phyloP scores from a whole-genome alignment of 139 green algal genomes.

The Chlorokybus atmophyticus region DNA sequence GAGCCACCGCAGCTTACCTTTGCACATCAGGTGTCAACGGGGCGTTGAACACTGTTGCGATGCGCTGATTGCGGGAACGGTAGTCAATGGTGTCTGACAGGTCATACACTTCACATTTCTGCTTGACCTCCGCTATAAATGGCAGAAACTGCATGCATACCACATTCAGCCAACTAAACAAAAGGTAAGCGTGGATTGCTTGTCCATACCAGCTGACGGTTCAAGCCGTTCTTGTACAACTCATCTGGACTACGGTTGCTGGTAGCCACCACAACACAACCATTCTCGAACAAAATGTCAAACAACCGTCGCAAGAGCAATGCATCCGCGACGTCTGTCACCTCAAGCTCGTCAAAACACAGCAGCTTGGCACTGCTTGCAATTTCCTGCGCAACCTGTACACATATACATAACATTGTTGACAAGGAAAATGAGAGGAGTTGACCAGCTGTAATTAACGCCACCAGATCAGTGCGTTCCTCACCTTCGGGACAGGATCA shows the following conservation, averaged over 20 bases:
- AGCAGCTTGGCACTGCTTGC: neutral
- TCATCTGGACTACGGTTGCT: constrained; percentile 57
- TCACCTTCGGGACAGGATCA: neutral
- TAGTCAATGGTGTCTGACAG: constrained; percentile 71
- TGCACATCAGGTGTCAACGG: neutral
- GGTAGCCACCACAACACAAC: constrained; percentile 55
- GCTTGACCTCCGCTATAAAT: constrained; percentile 65
- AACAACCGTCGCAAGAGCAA: constrained; percentile 14
- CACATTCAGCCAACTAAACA: no score
- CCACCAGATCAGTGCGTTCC: no score
- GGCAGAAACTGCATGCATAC: constrained; percentile 75
- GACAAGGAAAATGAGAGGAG: no score
- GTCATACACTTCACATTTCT: constrained; percentile 59
- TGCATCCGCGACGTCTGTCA: constrained; percentile 77
- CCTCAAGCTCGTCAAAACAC: neutral
- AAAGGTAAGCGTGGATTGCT: no score
- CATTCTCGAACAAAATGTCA: constrained; percentile 8
- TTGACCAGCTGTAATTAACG: no score
- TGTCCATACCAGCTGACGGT: constrained; percentile 63
- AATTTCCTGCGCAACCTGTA: neutral
- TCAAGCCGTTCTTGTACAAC: constrained; percentile 83
- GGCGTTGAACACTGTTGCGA: neutral
- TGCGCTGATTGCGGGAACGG: constrained; percentile 21
- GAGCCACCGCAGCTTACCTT: no score
- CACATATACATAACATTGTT: no score